Evolutionary conservation across 2,329 filamentous ascomycete genomes (phyloP).

Genomic region (Ceratocystis colombiana): DNA sequence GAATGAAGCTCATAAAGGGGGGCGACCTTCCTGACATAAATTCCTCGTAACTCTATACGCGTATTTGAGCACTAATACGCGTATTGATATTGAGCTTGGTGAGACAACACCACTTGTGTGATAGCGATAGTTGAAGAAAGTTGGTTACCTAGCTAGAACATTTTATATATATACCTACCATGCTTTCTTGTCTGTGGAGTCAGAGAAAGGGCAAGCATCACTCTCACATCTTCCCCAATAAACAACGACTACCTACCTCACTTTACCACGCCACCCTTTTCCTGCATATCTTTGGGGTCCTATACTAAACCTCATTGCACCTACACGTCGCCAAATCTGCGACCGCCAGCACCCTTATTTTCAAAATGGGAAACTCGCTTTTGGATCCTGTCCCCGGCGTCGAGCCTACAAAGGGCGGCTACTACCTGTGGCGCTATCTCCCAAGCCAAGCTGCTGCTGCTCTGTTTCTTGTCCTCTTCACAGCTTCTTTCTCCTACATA

Average conservation of each 20-base stretch:
- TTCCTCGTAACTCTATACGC: neutral
- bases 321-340: neutral
- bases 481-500: neutral
- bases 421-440: neutral
- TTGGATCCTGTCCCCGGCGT: neutral
- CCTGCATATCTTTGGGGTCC: too few relatives aligned
- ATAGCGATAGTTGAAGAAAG: neutral
- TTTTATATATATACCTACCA: neutral
- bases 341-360: neutral
- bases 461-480: neutral
- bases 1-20: neutral
- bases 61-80: neutral
- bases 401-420: neutral
- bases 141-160: neutral
- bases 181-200: neutral
- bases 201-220: too few relatives aligned
- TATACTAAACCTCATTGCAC: neutral
- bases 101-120: neutral
- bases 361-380: neutral
- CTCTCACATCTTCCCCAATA: too few relatives aligned
- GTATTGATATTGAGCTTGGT: neutral
- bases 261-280: too few relatives aligned
- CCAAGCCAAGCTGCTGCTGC: neutral
- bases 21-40: neutral
- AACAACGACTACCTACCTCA: too few relatives aligned